phyloP scores from a whole-genome alignment of 208 protist species.

The Herpetomonas muscarum region DNA sequence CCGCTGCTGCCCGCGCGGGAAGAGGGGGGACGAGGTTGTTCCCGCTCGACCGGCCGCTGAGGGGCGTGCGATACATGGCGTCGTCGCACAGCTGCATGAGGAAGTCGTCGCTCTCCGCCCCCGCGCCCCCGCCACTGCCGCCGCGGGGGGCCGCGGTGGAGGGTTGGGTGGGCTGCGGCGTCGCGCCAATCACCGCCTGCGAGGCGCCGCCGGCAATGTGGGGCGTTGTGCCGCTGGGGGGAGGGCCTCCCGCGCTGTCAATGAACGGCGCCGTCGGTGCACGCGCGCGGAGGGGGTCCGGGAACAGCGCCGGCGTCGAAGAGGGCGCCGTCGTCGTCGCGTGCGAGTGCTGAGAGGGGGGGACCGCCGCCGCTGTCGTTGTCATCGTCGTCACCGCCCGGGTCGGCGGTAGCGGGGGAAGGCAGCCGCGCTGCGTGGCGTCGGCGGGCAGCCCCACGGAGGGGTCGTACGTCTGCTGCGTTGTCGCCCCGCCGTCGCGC shows the following conservation, averaged over 20 bases:
- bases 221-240: no score
- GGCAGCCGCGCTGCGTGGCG: background rate
- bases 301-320: no score
- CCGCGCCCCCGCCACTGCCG: conserved; percentile 3
- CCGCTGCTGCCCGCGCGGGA: background rate
- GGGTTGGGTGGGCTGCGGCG: background rate
- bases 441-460: conserved; percentile 2
- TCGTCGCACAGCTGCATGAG: conserved; percentile 69
- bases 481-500: no score
- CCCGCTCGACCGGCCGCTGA: conserved; percentile 19
- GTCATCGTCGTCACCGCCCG: no score
- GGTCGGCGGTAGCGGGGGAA: no score
- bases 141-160: background rate
- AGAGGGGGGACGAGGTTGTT: no score
- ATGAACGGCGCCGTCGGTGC: no score
- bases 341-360: no score
- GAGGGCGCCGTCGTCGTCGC: no score
- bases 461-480: conserved; percentile 30
- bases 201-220: background rate
- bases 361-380: no score
- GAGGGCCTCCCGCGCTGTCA: no score
- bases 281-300: no score
- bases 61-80: conserved; percentile 36
- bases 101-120: conserved; percentile 43
- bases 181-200: conserved; percentile 10